A percentile compares a stretch with the other conserved stretches of the same genome.
phyloP scores from a whole-genome alignment of 176 grass and related monocot genomes.

The Oryza australiensis region DNA sequence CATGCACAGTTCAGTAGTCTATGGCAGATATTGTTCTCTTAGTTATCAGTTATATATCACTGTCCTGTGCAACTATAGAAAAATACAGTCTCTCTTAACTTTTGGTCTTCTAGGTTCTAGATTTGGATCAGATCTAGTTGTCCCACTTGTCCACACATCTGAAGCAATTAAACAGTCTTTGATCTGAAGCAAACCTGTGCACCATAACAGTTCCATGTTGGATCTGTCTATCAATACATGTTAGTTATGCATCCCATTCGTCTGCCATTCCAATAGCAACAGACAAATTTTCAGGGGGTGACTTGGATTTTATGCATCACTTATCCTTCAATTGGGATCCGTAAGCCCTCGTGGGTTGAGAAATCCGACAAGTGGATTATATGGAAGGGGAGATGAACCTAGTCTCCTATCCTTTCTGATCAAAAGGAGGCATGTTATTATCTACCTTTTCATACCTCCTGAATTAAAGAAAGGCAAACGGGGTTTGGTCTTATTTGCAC shows the following conservation, averaged over 20 bases:
- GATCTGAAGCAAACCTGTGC: constrained; percentile 3
- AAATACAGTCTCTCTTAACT: constrained; percentile 4
- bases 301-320: constrained; percentile 22
- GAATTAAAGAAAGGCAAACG: neutral
- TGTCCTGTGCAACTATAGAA: constrained; percentile 5
- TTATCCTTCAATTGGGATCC: constrained; percentile 16
- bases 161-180: neutral
- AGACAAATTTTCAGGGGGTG: constrained; percentile 17
- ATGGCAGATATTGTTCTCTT: constrained; percentile 19
- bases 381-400: constrained; percentile 30
- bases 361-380: neutral
- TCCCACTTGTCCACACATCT: constrained; percentile 7
- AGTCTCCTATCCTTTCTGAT: constrained; percentile 14
- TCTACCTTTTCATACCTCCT: constrained; percentile 2
- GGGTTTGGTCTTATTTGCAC: neutral
- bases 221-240: neutral
- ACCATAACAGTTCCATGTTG: constrained; percentile 22
- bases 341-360: constrained; percentile 6
- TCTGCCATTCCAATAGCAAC: constrained; percentile 19
- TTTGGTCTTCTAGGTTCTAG: constrained; percentile 9
- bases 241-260: constrained; percentile 21
- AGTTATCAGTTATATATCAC: constrained; percentile 22
- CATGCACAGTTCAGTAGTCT: neutral
- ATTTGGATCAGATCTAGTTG: constrained; percentile 30
- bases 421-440: neutral